A percentile compares a stretch with the other conserved stretches of the same genome.
Evolutionary conservation across 164 flowering plant genomes (phyloP).

Genomic region (Macadamia tetraphylla): DNA sequence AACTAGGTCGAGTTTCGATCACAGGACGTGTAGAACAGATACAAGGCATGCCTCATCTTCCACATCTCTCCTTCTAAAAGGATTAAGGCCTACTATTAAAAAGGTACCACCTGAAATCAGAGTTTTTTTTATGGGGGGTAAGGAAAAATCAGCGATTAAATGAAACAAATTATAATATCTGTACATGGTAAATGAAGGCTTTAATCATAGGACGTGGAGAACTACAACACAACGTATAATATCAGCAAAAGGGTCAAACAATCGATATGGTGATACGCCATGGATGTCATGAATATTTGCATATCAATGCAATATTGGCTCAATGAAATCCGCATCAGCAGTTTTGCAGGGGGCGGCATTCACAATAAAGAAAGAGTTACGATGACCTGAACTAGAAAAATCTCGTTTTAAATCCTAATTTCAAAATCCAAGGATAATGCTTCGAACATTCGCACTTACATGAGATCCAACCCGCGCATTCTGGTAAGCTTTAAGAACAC

Average conservation of each 20-base stretch:
- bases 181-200: neutral
- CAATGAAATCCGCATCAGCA: neutral
- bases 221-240: neutral
- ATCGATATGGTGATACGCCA: neutral
- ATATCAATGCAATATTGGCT: neutral
- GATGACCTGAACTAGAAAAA: neutral
- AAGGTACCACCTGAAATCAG: no score
- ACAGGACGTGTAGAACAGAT: no score
- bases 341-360: neutral
- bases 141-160: no score
- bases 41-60: no score
- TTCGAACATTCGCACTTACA: conserved; percentile 33
- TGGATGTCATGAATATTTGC: neutral
- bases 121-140: no score
- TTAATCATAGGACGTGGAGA: neutral
- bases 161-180: no score
- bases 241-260: no score
- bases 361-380: neutral
- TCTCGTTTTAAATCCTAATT: neutral
- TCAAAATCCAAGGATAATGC: neutral
- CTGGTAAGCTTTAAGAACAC: conserved; percentile 79
- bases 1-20: no score
- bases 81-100: no score
- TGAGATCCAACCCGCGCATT: conserved; percentile 79
- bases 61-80: no score